Base-by-base conservation (phyloP, 2,329 filamentous ascomycete species). In the Colletotrichum liriopes region DNA sequence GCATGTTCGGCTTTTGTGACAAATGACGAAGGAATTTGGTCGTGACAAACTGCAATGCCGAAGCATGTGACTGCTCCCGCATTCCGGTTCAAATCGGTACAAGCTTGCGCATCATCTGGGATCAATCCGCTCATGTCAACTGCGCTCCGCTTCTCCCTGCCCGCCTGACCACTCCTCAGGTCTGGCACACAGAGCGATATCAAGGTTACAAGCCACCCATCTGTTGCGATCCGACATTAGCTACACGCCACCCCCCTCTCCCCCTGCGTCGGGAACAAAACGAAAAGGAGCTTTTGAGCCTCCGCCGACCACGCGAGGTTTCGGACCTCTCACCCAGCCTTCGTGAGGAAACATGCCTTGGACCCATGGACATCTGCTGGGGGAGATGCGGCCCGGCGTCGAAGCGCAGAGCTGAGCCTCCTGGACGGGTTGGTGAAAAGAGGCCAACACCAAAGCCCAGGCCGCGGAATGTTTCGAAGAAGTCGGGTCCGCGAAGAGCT, bases 21-120 rank as follows among this genome's bases (percentile, higher is more conserved):
- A 29, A 45, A 37, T 64, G 61, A 35, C 9, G 16, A 6, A 37
- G 32, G 14, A 51, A 49, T 18, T 12, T 49, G 43, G 51, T 23
- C 12, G 20, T 20, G 26, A n/a, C 18, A 16, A 11, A n/a, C 45
- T 11, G 29, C 8, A 12, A n/a, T 29, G 52, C 29, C 29, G 47
- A 61, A 52, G 63, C 56, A 71, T 67, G 68, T 67, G 68, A 56
- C 47, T 39, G 35, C 43, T 32, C 37, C 29, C 32, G 8, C 54
- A n/a, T 52, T n/a, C 49, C 45, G 29, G 47, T 58, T 12, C 52
- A 45, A 32, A 43, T 14, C 11, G 49, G 52, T 32, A 29, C 37
- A 32, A 37, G 41, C 32, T 18, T 52, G 35, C 32, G 32, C n/a
- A 23, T 29, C 23, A 9, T 32, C 23, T 7, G n/a, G 20, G 20